A percentile compares a stretch with the other conserved stretches of the same genome.
Evolutionary conservation across 2,329 filamentous ascomycete species (phyloP).

Genomic region (Hymenoscyphus salicellus): DNA sequence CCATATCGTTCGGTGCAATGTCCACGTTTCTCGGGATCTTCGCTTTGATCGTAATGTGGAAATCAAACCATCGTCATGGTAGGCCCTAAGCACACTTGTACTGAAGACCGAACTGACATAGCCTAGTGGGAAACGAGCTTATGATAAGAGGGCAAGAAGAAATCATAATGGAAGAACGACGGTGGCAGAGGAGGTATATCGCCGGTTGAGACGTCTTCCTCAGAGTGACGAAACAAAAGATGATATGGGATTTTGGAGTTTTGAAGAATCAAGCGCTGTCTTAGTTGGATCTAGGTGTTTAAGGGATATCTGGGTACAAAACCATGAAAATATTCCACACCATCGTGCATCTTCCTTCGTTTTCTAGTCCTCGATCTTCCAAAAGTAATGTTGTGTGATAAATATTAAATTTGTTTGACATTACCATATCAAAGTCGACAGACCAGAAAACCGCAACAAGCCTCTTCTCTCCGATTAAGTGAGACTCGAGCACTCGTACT

Average conservation of each 20-base stretch:
- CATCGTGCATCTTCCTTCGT: no score
- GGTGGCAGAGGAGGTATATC: background rate
- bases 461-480: background rate
- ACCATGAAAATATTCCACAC: no score
- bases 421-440: background rate
- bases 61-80: background rate
- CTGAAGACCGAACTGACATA: background rate
- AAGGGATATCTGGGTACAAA: no score
- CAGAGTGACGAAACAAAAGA: no score
- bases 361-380: no score
- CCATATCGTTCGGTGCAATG: background rate
- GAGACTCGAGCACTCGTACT: no score
- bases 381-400: no score
- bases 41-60: background rate
- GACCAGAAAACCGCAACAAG: background rate
- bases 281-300: no score
- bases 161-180: background rate
- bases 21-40: background rate
- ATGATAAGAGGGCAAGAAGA: background rate
- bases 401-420: no score
- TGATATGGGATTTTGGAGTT: background rate
- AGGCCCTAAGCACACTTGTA: background rate
- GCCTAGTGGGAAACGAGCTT: background rate
- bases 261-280: no score
- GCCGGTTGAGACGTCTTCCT: background rate